phyloP scores from a whole-genome alignment of 169 alveolate species.

The Plasmodium sp. region DNA sequence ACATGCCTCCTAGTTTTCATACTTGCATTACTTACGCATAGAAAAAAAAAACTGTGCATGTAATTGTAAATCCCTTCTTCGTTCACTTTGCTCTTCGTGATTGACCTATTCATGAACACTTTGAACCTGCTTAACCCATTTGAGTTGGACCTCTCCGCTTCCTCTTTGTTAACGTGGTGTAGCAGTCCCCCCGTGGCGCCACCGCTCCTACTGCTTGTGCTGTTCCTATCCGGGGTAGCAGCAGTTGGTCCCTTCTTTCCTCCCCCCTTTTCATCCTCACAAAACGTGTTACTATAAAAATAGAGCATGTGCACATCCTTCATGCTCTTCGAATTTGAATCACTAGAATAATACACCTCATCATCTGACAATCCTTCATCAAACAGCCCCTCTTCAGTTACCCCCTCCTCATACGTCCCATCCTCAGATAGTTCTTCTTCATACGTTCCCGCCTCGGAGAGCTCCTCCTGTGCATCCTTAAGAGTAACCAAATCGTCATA shows the following conservation, averaged over 20 bases:
- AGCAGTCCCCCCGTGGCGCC: background rate
- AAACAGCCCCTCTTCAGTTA: background rate
- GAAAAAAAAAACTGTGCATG: slow-evolving; percentile 19
- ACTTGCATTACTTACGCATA: slow-evolving; percentile 48
- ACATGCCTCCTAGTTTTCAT: slow-evolving; percentile 32
- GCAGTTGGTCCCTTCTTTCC: background rate
- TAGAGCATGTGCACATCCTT: slow-evolving; percentile 46
- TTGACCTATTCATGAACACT: slow-evolving; percentile 6
- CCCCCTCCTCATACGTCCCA: background rate
- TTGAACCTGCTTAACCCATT: background rate
- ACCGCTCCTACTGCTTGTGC: background rate
- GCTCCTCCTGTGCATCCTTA: slow-evolving; percentile 2
- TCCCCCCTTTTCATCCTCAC: slow-evolving; percentile 8
- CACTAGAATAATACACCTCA: slow-evolving; percentile 20
- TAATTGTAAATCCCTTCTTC: slow-evolving; percentile 28
- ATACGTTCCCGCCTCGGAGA: background rate
- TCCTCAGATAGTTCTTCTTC: slow-evolving; percentile 7
- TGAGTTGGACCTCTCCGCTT: background rate
- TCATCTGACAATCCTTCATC: background rate
- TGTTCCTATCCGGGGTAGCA: background rate
- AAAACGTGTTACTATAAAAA: slow-evolving; percentile 19
- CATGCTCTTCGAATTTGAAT: background rate
- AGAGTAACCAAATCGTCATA: slow-evolving; percentile 24
- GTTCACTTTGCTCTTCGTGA: slow-evolving; percentile 6
- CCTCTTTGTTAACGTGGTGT: background rate